Evolutionary conservation across 768 basidiomycete genomes (phyloP).

Genomic region (Sutorius australiensis): DNA sequence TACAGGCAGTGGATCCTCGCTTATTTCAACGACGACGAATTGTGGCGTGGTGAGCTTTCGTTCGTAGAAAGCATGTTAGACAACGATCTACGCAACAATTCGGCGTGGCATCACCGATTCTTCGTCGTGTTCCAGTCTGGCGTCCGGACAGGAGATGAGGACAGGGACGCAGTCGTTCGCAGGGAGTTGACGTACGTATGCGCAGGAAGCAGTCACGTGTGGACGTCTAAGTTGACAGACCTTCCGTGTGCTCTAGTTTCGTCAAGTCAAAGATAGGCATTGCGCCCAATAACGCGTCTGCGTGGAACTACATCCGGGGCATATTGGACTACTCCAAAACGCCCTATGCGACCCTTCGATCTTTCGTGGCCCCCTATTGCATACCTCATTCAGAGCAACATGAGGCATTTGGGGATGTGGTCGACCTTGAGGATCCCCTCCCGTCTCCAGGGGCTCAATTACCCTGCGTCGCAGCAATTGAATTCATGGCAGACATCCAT

Average conservation of each 20-base stretch:
- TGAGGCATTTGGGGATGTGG: constrained; percentile 41
- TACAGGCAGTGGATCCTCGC: constrained; percentile 94
- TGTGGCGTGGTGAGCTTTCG: constrained; percentile 74
- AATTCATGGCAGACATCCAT: constrained; percentile 79
- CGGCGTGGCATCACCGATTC: constrained; percentile 95
- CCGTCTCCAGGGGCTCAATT: constrained; percentile 64
- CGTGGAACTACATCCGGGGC: constrained; percentile 96
- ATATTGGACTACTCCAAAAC: constrained; percentile 59
- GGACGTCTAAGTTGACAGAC: background rate
- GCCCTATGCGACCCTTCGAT: constrained; percentile 50
- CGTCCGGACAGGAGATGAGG: constrained; percentile 56
- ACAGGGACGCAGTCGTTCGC: constrained; percentile 54
- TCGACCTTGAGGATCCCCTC: constrained; percentile 71
- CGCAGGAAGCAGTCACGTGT: background rate
- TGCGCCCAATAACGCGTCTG: constrained; percentile 90
- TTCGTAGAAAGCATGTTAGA: constrained; percentile 68
- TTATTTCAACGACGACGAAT: constrained; percentile 67
- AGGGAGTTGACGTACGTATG: constrained; percentile 74
- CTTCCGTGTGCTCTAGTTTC: constrained; percentile 46
- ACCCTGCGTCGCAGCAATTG: constrained; percentile 75
- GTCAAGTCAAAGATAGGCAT: constrained; percentile 79
- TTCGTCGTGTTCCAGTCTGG: constrained; percentile 78
- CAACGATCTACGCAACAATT: constrained; percentile 89
- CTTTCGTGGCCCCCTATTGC: constrained; percentile 69
- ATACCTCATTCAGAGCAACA: constrained; percentile 29